These are phyloP conservation scores for Petunia secreta DNA, from an alignment of 257 asterid genomes.

Conservation along the genomic window DNA sequence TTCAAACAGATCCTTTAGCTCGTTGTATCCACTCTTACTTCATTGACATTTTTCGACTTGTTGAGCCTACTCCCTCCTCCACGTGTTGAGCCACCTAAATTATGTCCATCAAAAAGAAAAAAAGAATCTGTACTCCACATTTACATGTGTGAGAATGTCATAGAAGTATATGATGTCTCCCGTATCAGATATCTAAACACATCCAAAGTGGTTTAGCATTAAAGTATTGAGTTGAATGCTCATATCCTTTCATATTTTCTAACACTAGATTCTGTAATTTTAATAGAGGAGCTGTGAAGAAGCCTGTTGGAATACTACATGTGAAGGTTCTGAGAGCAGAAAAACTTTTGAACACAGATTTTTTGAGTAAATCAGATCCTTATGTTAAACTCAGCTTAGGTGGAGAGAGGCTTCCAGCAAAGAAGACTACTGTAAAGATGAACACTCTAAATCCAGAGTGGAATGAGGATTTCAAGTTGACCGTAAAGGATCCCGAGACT, in stretches of 20 bases:
- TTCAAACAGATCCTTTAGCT: neutral
- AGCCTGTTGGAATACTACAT: conserved; percentile 83
- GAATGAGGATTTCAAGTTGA: conserved; percentile 76
- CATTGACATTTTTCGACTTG: neutral
- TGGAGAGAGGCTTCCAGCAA: conserved; percentile 63
- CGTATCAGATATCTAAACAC: neutral
- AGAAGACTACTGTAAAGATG: conserved; percentile 71
- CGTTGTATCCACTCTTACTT: neutral
- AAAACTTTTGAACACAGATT: conserved; percentile 67
- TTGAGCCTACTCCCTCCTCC: conserved; percentile 8
- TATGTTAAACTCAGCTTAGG: conserved; percentile 73
- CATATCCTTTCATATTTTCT: neutral
- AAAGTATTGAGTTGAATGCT: neutral
- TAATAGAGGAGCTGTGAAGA: conserved; percentile 68
- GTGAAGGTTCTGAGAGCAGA: conserved; percentile 71
- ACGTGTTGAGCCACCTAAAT: neutral
- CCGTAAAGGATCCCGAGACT: conserved; percentile 68
- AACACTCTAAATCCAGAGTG: conserved; percentile 75
- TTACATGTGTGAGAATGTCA: neutral
- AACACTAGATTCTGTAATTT: neutral
- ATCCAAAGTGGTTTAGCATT: neutral
- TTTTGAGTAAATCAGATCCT: conserved; percentile 74
- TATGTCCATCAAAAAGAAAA: neutral
- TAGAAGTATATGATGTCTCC: neutral
- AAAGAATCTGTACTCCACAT: neutral